Evolutionary conservation across 83 land plant genomes (phyloP).

Genomic region (Picea mariana): DNA sequence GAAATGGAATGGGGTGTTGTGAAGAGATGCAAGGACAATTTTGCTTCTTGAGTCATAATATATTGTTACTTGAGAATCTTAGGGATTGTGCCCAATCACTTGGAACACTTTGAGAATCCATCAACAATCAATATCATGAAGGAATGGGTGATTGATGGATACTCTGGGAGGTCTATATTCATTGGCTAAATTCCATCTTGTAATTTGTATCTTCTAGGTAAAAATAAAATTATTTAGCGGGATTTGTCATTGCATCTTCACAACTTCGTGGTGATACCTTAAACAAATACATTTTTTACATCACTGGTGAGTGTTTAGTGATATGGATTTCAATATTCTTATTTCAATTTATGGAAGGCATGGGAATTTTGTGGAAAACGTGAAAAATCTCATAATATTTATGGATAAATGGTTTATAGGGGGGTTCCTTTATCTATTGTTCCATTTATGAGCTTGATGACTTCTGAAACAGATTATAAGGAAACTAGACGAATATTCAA

Average conservation of each 20-base stretch:
- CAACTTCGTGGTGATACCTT: too few relatives aligned
- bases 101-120: slow-evolving; percentile 73
- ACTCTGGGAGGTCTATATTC: too few relatives aligned
- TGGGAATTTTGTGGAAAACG: slow-evolving; percentile 57
- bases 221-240: too few relatives aligned
- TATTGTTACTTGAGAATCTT: slow-evolving; percentile 53
- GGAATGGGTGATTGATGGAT: slow-evolving; percentile 37
- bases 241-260: too few relatives aligned
- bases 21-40: slow-evolving; percentile 42
- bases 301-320: slow-evolving; percentile 74
- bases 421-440: too few relatives aligned
- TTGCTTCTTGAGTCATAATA: slow-evolving; percentile 39
- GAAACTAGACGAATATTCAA: too few relatives aligned
- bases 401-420: too few relatives aligned
- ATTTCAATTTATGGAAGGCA: slow-evolving; percentile 68
- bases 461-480: too few relatives aligned
- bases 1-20: slow-evolving; percentile 70
- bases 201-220: too few relatives aligned
- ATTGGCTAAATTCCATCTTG: too few relatives aligned
- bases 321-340: slow-evolving; percentile 73
- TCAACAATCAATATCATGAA: slow-evolving; percentile 67
- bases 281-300: background rate
- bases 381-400: too few relatives aligned
- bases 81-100: slow-evolving; percentile 66
- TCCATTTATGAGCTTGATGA: too few relatives aligned